Percentiles rank a stretch among this genome's conserved stretches.
Conservation (phyloP, 305 asterid genomes). For the Fraxinus sp. region DNA sequence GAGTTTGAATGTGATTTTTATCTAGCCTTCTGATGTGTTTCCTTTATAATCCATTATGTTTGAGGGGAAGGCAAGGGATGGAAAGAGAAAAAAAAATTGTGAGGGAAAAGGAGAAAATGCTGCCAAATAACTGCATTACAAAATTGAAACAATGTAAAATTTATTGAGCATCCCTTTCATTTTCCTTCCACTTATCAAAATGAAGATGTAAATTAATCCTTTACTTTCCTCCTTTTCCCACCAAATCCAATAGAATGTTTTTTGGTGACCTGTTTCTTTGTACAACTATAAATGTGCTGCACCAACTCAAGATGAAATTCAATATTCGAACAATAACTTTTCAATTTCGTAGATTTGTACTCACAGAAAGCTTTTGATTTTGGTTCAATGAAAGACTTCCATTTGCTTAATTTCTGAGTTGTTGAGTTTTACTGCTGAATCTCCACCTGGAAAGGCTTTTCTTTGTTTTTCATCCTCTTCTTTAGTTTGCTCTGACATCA, state of each 20-base stretch:
- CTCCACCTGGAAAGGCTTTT: not conserved
- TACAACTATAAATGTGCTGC: not conserved
- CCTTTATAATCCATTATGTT: not conserved
- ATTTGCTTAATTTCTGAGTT: not conserved
- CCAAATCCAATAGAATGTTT: not conserved
- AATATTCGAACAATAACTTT: not conserved
- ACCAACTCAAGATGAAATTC: not conserved
- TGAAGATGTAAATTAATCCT: not conserved
- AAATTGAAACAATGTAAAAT: not conserved
- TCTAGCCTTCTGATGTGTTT: not conserved
- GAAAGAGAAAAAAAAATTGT: not conserved
- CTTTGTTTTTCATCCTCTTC: not conserved
- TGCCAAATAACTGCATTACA: not conserved
- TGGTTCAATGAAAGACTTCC: not conserved
- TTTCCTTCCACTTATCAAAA: not conserved
- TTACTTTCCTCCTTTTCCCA: not conserved
- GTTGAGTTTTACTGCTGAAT: constrained; percentile 1
- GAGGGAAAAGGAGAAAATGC: not conserved
- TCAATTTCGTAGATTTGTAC: not conserved
- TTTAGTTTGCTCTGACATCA: not conserved
- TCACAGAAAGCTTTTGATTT: not conserved
- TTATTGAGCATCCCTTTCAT: not conserved
- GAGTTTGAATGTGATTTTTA: constrained; percentile 31
- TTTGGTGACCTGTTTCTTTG: not conserved
- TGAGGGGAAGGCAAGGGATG: not conserved